Conservation (phyloP, 1,284 basidiomycete genomes). For the Microbotryomycetes sp. region DNA sequence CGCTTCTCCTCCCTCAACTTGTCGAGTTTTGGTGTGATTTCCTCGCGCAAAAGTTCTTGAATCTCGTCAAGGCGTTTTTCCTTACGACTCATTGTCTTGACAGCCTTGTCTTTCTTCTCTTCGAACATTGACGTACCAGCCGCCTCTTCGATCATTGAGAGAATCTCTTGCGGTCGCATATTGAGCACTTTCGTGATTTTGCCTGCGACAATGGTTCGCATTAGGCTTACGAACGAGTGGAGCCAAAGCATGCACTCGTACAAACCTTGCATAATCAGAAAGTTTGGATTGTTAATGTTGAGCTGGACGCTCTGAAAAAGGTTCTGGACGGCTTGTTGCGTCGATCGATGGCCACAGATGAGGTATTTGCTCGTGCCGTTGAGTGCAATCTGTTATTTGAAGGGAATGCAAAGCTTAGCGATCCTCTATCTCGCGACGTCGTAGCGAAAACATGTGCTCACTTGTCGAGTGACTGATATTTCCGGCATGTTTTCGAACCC, state of each 20-base stretch:
- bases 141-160: conserved; percentile 98
- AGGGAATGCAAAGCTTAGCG: conserved; percentile 23
- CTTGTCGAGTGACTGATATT: conserved; percentile 95
- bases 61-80: conserved; percentile 94
- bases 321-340: conserved; percentile 79
- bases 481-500: conserved; percentile 77
- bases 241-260: background rate
- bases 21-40: conserved; percentile 91
- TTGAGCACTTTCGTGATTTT: conserved; percentile 71
- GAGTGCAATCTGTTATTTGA: conserved; percentile 62
- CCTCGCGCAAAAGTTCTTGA: conserved; percentile 67
- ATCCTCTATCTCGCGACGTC: background rate
- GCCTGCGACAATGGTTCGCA: conserved; percentile 45
- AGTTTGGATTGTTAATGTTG: conserved; percentile 99
- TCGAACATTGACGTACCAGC: conserved; percentile 99
- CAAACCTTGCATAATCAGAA: conserved; percentile 94
- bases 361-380: conserved; percentile 96
- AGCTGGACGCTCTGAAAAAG: conserved; percentile 96
- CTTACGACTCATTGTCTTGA: conserved; percentile 95
- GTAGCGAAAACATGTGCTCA: conserved; percentile 47
- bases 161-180: conserved; percentile 96
- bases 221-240: background rate
- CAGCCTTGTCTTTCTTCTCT: conserved; percentile 94
- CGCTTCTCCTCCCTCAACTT: conserved; percentile 85
- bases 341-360: conserved; percentile 90